Conservation (phyloP, 2,329 filamentous ascomycete genomes). For the Ophiostoma himal-ulmi region DNA sequence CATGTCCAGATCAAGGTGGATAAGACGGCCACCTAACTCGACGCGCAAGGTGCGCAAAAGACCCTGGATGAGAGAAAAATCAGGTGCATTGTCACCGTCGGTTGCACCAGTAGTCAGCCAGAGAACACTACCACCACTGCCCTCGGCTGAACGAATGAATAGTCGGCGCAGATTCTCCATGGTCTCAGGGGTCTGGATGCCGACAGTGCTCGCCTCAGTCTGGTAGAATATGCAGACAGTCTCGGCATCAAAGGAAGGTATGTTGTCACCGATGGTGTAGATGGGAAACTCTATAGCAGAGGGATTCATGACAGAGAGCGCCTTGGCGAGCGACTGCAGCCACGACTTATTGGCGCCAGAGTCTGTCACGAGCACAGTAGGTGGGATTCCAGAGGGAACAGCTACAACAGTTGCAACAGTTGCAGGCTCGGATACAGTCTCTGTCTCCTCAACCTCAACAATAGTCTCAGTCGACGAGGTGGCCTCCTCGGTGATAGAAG, state of each 20-base stretch:
- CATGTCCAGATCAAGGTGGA: conserved; percentile 30
- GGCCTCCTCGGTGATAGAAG: not conserved
- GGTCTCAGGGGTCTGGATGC: conserved; percentile 27
- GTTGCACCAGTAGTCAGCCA: conserved; percentile 34
- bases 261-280: conserved; percentile 16
- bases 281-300: conserved; percentile 1
- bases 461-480: not conserved
- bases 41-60: conserved; percentile 32
- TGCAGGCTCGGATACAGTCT: not conserved
- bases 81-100: conserved; percentile 27
- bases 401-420: not conserved
- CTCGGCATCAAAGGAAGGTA: conserved; percentile 9
- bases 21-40: conserved; percentile 28
- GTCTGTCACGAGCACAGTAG: conserved; percentile 22
- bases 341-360: conserved; percentile 19
- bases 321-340: conserved; percentile 16
- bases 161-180: conserved; percentile 30
- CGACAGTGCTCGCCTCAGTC: conserved; percentile 19
- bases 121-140: conserved; percentile 28
- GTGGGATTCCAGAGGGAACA: not conserved
- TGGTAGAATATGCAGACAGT: conserved; percentile 23
- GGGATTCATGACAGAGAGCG: not conserved
- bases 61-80: conserved; percentile 32
- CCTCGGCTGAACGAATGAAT: conserved; percentile 24
- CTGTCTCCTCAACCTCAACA: not conserved